Percentiles rank a stretch among this genome's conserved stretches.
phyloP scores from a whole-genome alignment of 768 basidiomycete species.

The Strobilomyces echinocephalus region DNA sequence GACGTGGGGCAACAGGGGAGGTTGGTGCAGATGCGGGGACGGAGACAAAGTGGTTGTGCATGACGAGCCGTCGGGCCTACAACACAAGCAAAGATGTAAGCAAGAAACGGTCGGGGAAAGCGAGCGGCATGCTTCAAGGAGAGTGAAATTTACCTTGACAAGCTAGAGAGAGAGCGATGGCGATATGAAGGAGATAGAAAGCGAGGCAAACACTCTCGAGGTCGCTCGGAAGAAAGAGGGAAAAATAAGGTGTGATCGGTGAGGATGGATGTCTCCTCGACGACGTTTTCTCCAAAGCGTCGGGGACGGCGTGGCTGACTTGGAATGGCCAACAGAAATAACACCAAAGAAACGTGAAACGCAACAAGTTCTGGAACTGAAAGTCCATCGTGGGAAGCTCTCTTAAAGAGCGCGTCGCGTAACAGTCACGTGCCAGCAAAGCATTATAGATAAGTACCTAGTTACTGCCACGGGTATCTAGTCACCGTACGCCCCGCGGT shows the following conservation, averaged over 20 bases:
- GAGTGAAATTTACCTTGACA: slow-evolving; percentile 18
- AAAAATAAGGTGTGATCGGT: slow-evolving; percentile 16
- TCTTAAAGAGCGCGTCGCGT: slow-evolving; percentile 37
- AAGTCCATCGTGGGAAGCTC: slow-evolving; percentile 27
- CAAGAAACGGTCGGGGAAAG: background rate
- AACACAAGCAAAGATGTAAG: slow-evolving; percentile 5
- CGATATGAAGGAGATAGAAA: slow-evolving; percentile 26
- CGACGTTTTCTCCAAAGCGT: slow-evolving; percentile 12
- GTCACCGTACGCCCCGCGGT: background rate
- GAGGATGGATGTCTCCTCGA: slow-evolving; percentile 1
- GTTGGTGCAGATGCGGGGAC: slow-evolving; percentile 42
- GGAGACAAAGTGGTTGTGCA: slow-evolving; percentile 31
- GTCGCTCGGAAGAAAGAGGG: slow-evolving; percentile 21
- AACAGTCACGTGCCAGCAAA: slow-evolving; percentile 34
- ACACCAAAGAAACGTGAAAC: slow-evolving; percentile 25
- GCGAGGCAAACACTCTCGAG: slow-evolving; percentile 12
- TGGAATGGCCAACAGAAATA: slow-evolving; percentile 17
- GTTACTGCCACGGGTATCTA: background rate
- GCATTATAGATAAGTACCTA: slow-evolving; percentile 1
- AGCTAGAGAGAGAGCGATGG: slow-evolving; percentile 13
- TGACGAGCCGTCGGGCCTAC: slow-evolving; percentile 17
- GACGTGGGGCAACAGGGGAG: slow-evolving; percentile 38
- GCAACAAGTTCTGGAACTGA: slow-evolving; percentile 23
- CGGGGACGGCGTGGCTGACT: slow-evolving; percentile 13
- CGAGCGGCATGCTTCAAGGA: background rate